Percentiles rank a stretch among this genome's conserved stretches.
phyloP scores from a whole-genome alignment of 2,329 filamentous ascomycete species.

The Chaetomium sp. region DNA sequence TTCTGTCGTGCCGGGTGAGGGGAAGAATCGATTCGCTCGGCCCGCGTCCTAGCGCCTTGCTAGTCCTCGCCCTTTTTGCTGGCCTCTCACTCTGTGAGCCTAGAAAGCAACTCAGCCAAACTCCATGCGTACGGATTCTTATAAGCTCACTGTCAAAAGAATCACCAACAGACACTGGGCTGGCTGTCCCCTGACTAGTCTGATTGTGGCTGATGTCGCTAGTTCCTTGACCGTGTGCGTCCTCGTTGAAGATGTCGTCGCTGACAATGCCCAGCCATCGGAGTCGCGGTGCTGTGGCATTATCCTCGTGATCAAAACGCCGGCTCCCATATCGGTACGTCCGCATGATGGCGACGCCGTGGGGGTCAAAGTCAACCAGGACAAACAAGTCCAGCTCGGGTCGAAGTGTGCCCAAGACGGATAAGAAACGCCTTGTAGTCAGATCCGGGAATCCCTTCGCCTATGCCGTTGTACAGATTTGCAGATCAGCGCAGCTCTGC shows the following conservation, averaged over 20 bases:
- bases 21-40: constrained; percentile 32
- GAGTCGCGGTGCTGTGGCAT: constrained; percentile 53
- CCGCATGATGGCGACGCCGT: constrained; percentile 72
- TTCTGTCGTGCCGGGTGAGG: constrained; percentile 60
- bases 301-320: constrained; percentile 61
- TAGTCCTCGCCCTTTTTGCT: constrained; percentile 20
- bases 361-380: constrained; percentile 75
- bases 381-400: constrained; percentile 60
- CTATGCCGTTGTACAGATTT: constrained; percentile 44
- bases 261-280: constrained; percentile 66
- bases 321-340: constrained; percentile 74
- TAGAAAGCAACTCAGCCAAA: neutral
- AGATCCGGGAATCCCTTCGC: constrained; percentile 84
- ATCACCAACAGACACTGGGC: constrained; percentile 26
- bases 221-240: neutral
- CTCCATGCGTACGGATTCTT: neutral
- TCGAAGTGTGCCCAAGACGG: constrained; percentile 50
- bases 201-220: constrained; percentile 24
- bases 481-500: neutral
- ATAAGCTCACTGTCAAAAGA: constrained; percentile 23
- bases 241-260: constrained; percentile 41
- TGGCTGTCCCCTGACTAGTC: constrained; percentile 21
- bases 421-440: constrained; percentile 66
- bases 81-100: constrained; percentile 22
- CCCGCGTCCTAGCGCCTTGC: constrained; percentile 2